These are phyloP conservation scores for Zhuliangozyma blackwelliae DNA, from an alignment of 1,139 yeast species.

Conservation along the genomic window DNA sequence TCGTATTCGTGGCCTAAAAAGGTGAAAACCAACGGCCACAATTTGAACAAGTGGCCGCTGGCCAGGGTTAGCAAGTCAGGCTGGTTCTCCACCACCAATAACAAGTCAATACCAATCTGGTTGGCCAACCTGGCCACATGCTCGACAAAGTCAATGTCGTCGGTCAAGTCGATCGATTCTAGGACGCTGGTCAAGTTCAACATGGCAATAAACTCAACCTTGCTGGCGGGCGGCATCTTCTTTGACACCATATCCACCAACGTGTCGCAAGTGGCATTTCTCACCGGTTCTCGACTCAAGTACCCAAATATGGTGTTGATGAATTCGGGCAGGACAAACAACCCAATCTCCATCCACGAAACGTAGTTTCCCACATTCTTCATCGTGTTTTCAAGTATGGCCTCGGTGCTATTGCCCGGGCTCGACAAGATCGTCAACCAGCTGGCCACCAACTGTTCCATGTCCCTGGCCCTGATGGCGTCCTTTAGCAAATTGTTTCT, in stretches of 20 bases:
- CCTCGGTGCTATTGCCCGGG: constrained; percentile 23
- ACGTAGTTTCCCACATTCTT: constrained; percentile 79
- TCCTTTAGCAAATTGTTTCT: constrained; percentile 77
- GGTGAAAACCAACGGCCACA: constrained; percentile 70
- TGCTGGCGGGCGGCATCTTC: constrained; percentile 88
- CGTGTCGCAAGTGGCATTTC: constrained; percentile 66
- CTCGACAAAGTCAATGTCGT: constrained; percentile 68
- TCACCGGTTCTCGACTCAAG: constrained; percentile 42
- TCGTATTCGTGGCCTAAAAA: constrained; percentile 81
- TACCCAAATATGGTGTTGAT: constrained; percentile 61
- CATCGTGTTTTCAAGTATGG: constrained; percentile 56
- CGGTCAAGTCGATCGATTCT: constrained; percentile 26
- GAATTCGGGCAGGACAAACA: constrained; percentile 67
- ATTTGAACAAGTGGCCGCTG: constrained; percentile 27
- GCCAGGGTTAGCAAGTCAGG: constrained; percentile 43
- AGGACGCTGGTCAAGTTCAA: constrained; percentile 62
- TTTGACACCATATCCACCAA: constrained; percentile 79
- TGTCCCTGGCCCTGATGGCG: constrained; percentile 70
- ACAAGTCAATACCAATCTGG: constrained; percentile 70
- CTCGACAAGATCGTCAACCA: constrained; percentile 62
- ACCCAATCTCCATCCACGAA: constrained; percentile 89
- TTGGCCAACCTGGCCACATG: constrained; percentile 71
- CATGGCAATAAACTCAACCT: constrained; percentile 68
- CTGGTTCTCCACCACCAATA: constrained; percentile 56
- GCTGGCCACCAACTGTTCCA: constrained; percentile 57